These are phyloP conservation scores for Magnusiomyces tetraspermus DNA, from an alignment of 1,139 yeast species.

Conservation along the genomic window DNA sequence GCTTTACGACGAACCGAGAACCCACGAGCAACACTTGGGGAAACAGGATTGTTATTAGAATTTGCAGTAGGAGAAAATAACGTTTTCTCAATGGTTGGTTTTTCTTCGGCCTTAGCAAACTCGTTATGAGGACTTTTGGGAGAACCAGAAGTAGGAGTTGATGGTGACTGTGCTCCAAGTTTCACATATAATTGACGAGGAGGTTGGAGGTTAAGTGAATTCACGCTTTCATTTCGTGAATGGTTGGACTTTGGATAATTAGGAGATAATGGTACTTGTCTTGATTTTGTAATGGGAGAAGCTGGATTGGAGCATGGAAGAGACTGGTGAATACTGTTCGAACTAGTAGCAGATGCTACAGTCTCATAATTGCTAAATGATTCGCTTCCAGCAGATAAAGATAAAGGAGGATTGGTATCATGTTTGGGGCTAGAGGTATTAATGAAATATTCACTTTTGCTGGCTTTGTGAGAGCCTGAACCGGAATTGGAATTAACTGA, in stretches of 20 bases:
- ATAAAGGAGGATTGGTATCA: neutral
- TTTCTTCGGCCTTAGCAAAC: neutral
- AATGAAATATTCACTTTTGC: neutral
- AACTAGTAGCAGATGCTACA: neutral
- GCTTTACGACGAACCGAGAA: constrained; percentile 4
- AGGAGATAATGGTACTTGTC: no score
- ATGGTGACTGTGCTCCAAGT: no score
- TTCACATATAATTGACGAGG: no score
- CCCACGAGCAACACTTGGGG: neutral
- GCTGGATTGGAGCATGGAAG: no score
- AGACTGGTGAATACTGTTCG: neutral
- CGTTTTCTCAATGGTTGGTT: neutral
- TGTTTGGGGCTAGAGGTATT: neutral
- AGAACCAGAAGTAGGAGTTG: neutral
- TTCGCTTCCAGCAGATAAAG: neutral
- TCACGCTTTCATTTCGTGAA: no score
- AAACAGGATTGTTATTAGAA: neutral
- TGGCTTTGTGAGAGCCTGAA: neutral
- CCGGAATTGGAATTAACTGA: neutral
- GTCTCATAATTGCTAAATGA: neutral
- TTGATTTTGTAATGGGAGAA: no score
- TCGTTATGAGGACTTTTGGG: neutral
- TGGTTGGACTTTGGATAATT: no score
- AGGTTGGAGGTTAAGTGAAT: no score
- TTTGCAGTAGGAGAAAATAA: neutral